phyloP scores from a whole-genome alignment of 345 rosid species.

The Corchorus capsularis region DNA sequence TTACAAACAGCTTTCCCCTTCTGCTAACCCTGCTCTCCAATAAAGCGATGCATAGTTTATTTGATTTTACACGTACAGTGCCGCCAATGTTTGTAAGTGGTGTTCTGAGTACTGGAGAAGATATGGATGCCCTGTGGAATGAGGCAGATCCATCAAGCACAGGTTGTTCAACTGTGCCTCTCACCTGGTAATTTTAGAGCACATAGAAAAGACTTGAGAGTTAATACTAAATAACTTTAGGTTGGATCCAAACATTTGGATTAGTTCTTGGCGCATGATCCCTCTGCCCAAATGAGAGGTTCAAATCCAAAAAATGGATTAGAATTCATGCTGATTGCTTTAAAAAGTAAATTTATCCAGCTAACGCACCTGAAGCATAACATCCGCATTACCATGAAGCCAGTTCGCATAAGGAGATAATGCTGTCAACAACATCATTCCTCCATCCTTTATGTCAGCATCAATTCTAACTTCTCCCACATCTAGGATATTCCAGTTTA shows the following conservation, averaged over 20 bases:
- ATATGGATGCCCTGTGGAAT: slow-evolving; percentile 86
- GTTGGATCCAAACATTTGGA: too few species aligned
- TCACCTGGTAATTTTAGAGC: slow-evolving; percentile 53
- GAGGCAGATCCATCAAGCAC: slow-evolving; percentile 89
- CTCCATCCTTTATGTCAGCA: slow-evolving; percentile 97
- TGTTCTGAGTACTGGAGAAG: slow-evolving; percentile 80
- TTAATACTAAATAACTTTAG: background rate
- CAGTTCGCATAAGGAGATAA: slow-evolving; percentile 87
- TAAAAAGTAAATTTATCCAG: background rate
- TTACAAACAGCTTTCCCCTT: slow-evolving; percentile 82
- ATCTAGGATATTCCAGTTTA: slow-evolving; percentile 88
- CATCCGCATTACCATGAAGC: slow-evolving; percentile 95
- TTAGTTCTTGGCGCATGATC: too few species aligned
- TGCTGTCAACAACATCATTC: slow-evolving; percentile 94
- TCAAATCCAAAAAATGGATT: background rate
- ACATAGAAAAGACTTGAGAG: slow-evolving; percentile 1
- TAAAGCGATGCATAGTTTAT: slow-evolving; percentile 74
- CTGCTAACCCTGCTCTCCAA: slow-evolving; percentile 91
- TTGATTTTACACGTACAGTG: slow-evolving; percentile 81
- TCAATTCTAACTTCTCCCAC: slow-evolving; percentile 93
- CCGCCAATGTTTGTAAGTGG: slow-evolving; percentile 95
- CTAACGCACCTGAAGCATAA: slow-evolving; percentile 75
- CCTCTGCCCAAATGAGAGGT: background rate
- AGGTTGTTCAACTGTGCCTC: slow-evolving; percentile 97
- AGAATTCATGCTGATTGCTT: background rate